Evolutionary conservation across 1,139 yeast species (phyloP).

Genomic region (Debaryomycetaceae sp.): DNA sequence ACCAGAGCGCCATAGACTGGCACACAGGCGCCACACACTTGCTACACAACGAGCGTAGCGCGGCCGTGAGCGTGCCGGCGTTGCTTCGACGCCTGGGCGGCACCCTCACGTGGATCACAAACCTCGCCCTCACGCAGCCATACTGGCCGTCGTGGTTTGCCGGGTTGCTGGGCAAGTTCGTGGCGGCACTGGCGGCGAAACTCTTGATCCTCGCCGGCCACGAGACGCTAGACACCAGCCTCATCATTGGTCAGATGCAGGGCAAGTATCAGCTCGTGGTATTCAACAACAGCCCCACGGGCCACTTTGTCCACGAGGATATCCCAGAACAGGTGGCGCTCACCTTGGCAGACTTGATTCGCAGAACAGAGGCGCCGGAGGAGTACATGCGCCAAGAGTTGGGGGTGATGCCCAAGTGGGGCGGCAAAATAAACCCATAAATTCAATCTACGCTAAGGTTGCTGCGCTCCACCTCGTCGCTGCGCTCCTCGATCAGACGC

Average conservation of each 20-base stretch:
- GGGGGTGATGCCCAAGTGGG: constrained; percentile 49
- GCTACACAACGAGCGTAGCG: constrained; percentile 58
- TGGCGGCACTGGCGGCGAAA: constrained; percentile 47
- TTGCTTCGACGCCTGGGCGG: constrained; percentile 26
- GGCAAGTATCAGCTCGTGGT: constrained; percentile 88
- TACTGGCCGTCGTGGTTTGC: constrained; percentile 84
- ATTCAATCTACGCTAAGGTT: constrained; percentile 28
- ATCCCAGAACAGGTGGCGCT: constrained; percentile 64
- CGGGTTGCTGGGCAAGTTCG: constrained; percentile 64
- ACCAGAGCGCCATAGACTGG: constrained; percentile 76
- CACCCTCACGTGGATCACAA: constrained; percentile 51
- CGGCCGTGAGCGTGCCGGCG: constrained; percentile 73
- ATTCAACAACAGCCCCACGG: constrained; percentile 60
- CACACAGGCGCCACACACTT: constrained; percentile 51
- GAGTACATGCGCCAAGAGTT: constrained; percentile 35
- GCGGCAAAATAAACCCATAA: constrained; percentile 33
- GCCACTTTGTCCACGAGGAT: constrained; percentile 94
- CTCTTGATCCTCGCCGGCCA: constrained; percentile 83
- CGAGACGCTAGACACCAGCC: constrained; percentile 76
- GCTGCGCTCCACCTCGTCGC: constrained; percentile 20
- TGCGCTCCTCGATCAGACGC: constrained; percentile 40
- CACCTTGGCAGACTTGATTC: constrained; percentile 47
- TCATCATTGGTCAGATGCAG: constrained; percentile 97
- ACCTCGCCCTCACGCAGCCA: constrained; percentile 54
- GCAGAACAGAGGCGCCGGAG: constrained; percentile 38